Evolutionary conservation across 2,329 filamentous ascomycete species (phyloP).

Genomic region (Colletotrichum sp.): DNA sequence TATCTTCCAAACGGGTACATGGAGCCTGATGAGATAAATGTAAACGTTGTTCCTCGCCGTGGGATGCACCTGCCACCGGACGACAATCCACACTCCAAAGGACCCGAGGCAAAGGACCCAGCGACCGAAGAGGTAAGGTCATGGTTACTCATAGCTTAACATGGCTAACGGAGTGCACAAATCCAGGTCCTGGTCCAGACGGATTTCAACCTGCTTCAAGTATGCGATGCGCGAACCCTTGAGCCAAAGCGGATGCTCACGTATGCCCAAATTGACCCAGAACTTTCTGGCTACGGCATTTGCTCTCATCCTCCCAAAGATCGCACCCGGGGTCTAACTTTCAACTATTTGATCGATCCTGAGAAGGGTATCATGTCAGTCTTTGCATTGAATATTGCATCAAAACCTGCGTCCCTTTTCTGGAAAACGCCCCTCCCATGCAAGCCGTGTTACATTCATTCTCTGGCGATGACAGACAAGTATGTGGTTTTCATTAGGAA

Average conservation of each 20-base stretch:
- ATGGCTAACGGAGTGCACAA: neutral
- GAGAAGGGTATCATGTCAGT: slow-evolving; percentile 10
- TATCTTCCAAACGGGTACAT: neutral
- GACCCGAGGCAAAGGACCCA: neutral
- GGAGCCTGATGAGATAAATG: slow-evolving; percentile 14
- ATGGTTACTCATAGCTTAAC: neutral
- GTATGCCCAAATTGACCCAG: slow-evolving; percentile 21
- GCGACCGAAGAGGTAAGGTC: slow-evolving; percentile 2
- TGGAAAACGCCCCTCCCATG: slow-evolving; percentile 22
- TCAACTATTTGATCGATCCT: slow-evolving; percentile 18
- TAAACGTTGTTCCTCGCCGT: slow-evolving; percentile 19
- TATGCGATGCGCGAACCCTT: slow-evolving; percentile 21
- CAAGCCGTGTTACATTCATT: slow-evolving; percentile 21
- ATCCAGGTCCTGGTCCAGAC: slow-evolving; percentile 14
- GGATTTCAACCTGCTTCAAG: slow-evolving; percentile 20
- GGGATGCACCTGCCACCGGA: slow-evolving; percentile 19
- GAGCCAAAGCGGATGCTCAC: slow-evolving; percentile 22
- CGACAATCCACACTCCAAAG: slow-evolving; percentile 15
- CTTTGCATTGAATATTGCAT: slow-evolving; percentile 16
- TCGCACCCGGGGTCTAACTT: slow-evolving; percentile 15
- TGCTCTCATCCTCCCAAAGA: slow-evolving; percentile 24
- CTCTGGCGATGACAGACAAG: slow-evolving; percentile 22
- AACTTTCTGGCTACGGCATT: slow-evolving; percentile 21
- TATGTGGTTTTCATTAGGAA: slow-evolving; percentile 21
- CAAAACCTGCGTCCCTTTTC: slow-evolving; percentile 11